Evolutionary conservation across 768 basidiomycete genomes (phyloP), one percentile per base, ranked within the genome.

Genomic region (Mycena metata): DNA sequence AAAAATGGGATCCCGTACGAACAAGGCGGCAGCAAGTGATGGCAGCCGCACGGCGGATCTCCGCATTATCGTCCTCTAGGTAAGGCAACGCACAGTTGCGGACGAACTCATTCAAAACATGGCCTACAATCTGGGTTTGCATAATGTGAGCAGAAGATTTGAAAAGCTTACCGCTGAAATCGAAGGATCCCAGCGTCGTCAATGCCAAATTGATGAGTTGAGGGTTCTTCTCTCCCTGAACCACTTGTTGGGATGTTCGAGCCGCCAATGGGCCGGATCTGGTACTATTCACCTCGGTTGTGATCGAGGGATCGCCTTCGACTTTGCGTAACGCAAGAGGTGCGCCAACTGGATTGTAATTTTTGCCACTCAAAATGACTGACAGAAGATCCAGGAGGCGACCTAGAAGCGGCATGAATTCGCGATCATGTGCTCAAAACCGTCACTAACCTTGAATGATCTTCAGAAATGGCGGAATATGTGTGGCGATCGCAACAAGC

Each of bases 21-120:
- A 97, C 16, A 99, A n/a, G 86, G 51, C 88, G 88, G 74, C 96
- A 98, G 76, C 96, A 98, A 1, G 96, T 96, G 51, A 94, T 77
- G 5, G 97, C 98, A 13, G 97, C 96, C 8, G 95, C 94, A 35
- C 91, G 88, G 17, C 98, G 87, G 3, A 99, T 92, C 63, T 96
- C 95, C 1, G 92, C 76, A 72, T 91, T 89, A 75, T 99, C 98
- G 73, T 98, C 91, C 74, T 99, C 97, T 41, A 99, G 86, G 77
- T 96, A 99, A 0, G 96, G 96, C 24, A 98, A 80, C 2, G 96
- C 96, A 67, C 94, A 94, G 66, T 84, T 91, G 47, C 96, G 93
- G 45, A 99, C 95, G 76, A 98, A 98, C 78, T 99, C 98, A 79
- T 96, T 97, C 67, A 99, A 83, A 12, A 94, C 88, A 71, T 99